Percentiles rank a stretch among this genome's conserved stretches.
Evolutionary conservation across 495 filamentous ascomycete species (phyloP).

Genomic region (Penicillium lividum): DNA sequence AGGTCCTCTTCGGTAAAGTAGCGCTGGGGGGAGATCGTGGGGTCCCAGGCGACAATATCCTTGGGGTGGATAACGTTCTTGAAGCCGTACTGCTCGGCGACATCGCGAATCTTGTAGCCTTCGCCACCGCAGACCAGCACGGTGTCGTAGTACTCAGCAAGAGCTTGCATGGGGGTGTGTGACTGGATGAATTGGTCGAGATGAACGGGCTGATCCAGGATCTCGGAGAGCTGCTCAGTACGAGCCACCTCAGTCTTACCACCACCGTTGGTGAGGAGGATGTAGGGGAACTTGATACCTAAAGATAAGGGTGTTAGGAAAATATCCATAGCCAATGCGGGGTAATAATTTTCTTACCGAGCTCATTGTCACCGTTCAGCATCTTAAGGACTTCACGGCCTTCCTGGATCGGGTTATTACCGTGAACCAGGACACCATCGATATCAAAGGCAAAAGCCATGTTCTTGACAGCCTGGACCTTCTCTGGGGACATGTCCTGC

Average conservation of each 20-base stretch:
- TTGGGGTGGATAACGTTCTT: conserved; percentile 84
- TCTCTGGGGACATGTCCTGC: conserved; percentile 68
- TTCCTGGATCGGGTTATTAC: conserved; percentile 76
- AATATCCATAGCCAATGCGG: neutral
- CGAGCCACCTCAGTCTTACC: conserved; percentile 86
- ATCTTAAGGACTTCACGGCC: conserved; percentile 80
- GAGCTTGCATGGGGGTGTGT: conserved; percentile 90
- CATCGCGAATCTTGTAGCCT: conserved; percentile 82
- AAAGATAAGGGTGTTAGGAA: neutral
- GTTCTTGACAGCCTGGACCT: conserved; percentile 62
- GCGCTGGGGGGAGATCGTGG: conserved; percentile 78
- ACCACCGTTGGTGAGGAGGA: conserved; percentile 91
- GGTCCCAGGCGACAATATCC: conserved; percentile 86
- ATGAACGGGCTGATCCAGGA: conserved; percentile 71
- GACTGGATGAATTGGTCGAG: conserved; percentile 91
- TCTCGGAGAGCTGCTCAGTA: conserved; percentile 72
- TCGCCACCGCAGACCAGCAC: conserved; percentile 87
- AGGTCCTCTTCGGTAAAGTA: conserved; percentile 69
- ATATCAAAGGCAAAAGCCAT: conserved; percentile 94
- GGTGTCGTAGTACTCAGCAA: conserved; percentile 79
- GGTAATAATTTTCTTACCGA: conserved; percentile 36
- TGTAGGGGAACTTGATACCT: conserved; percentile 81
- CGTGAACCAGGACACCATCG: conserved; percentile 83
- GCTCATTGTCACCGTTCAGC: conserved; percentile 82
- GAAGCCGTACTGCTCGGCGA: conserved; percentile 88